Base-by-base conservation (phyloP, 805 yeast species). In the Saccharomycopsis vini region DNA sequence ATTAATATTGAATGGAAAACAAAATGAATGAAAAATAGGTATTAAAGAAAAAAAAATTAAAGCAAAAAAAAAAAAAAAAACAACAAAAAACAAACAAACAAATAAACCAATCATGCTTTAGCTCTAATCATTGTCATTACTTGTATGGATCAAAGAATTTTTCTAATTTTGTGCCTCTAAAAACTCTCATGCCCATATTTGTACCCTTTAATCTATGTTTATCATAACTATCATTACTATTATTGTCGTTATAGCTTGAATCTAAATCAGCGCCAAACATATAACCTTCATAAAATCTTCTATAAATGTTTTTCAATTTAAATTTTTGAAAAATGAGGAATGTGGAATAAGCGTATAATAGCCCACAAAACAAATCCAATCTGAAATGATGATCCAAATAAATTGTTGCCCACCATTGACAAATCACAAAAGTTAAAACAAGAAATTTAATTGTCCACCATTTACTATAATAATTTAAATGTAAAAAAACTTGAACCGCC, bases 401-500 rank as follows among this genome's bases (percentile, higher is more conserved):
- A 62, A 80, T 75, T 2, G 85, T 77, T 20, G 84, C 75, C 85
- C 86, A 81, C 82, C 86, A 78, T 56, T 79, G 86, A 28, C 75
- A 55, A 2, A 65, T 46, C 5, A 79, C 73, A 57, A 72, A 79
- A 0, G 49, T 29, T 4, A 69, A 53, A 18, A 68, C 70, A 1
- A 68, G 50, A 4, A 64, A 15, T 49, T 57, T 56, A 21, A 55
- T 44, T 20, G 37, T 15, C 39, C 34, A 30, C 47, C 48, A 44
- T 18, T 31, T 34, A 22, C 42, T 28, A 22, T 47, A 47, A 23
- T 40, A 44, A 22, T 35, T 35, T 36, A 47, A 32, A 29, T 44
- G 63, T 39, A 69, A 54, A 31, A 57, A 55, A 12, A 56, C 58
- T 46, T 67, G 72, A 46, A 75, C 69, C 0, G 84, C 82, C 75